phyloP scores from a whole-genome alignment of 2,329 filamentous ascomycete species.

The Fusarium begoniae region DNA sequence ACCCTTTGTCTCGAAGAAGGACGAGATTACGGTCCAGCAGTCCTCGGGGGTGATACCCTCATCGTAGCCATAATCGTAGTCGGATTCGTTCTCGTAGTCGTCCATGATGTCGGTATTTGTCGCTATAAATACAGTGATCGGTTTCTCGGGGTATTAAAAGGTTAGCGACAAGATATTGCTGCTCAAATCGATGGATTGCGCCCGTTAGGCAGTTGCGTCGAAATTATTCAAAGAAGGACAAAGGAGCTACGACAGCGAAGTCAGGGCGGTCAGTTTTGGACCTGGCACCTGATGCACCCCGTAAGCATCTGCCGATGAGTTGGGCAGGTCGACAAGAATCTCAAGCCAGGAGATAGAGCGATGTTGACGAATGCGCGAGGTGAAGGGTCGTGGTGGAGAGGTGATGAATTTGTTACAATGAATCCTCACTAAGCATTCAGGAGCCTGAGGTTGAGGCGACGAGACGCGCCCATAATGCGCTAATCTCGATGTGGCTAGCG shows the following conservation, averaged over 20 bases:
- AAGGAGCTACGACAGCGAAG: slow-evolving; percentile 35
- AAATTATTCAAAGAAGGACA: slow-evolving; percentile 31
- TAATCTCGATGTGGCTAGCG: slow-evolving; percentile 9
- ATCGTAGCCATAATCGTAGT: slow-evolving; percentile 76
- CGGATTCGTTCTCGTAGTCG: slow-evolving; percentile 65
- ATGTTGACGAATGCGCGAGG: slow-evolving; percentile 31
- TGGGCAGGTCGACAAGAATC: slow-evolving; percentile 31
- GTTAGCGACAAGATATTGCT: slow-evolving; percentile 5
- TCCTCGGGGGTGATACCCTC: slow-evolving; percentile 91
- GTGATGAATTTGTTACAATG: slow-evolving; percentile 42
- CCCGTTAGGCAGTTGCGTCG: slow-evolving; percentile 10
- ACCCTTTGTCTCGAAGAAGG: slow-evolving; percentile 96
- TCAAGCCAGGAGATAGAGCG: slow-evolving; percentile 23
- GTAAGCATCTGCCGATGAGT: slow-evolving; percentile 45
- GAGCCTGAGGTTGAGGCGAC: slow-evolving; percentile 37
- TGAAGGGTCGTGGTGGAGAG: slow-evolving; percentile 28
- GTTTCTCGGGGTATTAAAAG: neutral
- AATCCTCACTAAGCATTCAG: slow-evolving; percentile 37
- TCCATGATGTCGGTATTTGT: slow-evolving; percentile 54
- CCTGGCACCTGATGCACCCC: slow-evolving; percentile 47
- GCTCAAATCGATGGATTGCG: slow-evolving; percentile 13
- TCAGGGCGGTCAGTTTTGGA: slow-evolving; percentile 46
- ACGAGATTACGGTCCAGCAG: slow-evolving; percentile 97
- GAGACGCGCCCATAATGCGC: slow-evolving; percentile 33
- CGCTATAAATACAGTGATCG: neutral